phyloP scores from a whole-genome alignment of 768 basidiomycete species.

The Rubroboletus pulcherrimus region DNA sequence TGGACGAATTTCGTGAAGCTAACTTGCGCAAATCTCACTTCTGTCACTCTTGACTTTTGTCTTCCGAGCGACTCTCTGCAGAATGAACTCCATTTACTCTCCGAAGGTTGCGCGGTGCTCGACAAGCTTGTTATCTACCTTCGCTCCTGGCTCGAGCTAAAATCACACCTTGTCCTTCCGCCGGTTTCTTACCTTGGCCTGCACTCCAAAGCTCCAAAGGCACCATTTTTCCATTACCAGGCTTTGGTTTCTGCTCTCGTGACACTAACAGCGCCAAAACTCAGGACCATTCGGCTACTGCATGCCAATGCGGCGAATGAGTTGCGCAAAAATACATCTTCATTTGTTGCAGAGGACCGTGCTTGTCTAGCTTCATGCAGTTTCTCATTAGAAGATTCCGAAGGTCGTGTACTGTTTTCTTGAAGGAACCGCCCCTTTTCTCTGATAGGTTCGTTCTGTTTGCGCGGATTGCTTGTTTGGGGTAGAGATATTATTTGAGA shows the following conservation, averaged over 20 bases:
- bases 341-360: slow-evolving; percentile 7
- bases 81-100: slow-evolving; percentile 22
- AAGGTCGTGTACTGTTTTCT: slow-evolving; percentile 15
- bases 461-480: not conserved
- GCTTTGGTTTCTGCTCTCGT: slow-evolving; percentile 22
- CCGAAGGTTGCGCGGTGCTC: slow-evolving; percentile 23
- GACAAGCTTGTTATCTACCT: slow-evolving; percentile 27
- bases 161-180: slow-evolving; percentile 19
- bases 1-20: slow-evolving; percentile 26
- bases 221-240: slow-evolving; percentile 12
- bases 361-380: slow-evolving; percentile 2
- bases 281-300: slow-evolving; percentile 20
- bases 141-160: slow-evolving; percentile 24
- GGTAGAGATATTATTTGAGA: not conserved
- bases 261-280: slow-evolving; percentile 20
- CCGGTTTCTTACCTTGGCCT: slow-evolving; percentile 25
- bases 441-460: not conserved
- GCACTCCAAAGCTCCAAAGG: slow-evolving; percentile 16
- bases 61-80: slow-evolving; percentile 23
- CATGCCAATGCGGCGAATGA: slow-evolving; percentile 13
- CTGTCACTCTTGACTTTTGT: slow-evolving; percentile 26
- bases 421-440: not conserved
- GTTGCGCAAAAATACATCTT: slow-evolving; percentile 8
- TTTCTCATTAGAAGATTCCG: slow-evolving; percentile 23
- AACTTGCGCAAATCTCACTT: slow-evolving; percentile 27